phyloP scores from a whole-genome alignment of 345 rosid genomes.

The Lepidium sativum region DNA sequence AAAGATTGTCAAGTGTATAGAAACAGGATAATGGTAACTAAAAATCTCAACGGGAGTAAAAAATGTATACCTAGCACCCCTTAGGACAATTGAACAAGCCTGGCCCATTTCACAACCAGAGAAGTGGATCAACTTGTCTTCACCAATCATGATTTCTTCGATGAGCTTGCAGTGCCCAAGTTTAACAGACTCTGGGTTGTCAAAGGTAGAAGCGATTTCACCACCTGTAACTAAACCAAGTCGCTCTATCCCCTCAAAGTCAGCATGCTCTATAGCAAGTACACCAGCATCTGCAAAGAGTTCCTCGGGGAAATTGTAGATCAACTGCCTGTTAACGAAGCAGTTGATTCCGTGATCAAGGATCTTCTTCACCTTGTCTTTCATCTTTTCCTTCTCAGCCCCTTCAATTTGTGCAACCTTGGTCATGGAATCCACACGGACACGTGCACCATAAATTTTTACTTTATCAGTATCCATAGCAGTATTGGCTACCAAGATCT shows the following conservation, averaged over 20 bases:
- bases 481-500: conserved; percentile 94
- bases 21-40: neutral
- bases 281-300: conserved; percentile 97
- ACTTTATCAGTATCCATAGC: conserved; percentile 99
- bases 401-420: conserved; percentile 96
- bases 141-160: conserved; percentile 99
- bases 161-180: conserved; percentile 93
- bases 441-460: conserved; percentile 97
- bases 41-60: neutral
- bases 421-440: conserved; percentile 97
- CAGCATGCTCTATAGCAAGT: conserved; percentile 98
- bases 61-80: conserved; percentile 75
- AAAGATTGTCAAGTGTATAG: neutral
- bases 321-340: conserved; percentile 96
- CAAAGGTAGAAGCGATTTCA: conserved; percentile 95
- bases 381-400: conserved; percentile 99
- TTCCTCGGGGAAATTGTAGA: conserved; percentile 96
- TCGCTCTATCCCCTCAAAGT: conserved; percentile 97
- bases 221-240: conserved; percentile 94
- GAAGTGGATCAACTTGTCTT: conserved; percentile 93
- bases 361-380: conserved; percentile 95
- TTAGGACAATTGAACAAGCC: conserved; percentile 87
- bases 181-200: conserved; percentile 95
- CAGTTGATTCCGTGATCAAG: conserved; percentile 89
- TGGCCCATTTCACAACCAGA: conserved; percentile 97